These are phyloP conservation scores for Simmondsia chinensis DNA, from an alignment of 148 eudicot species.

Conservation along the genomic window DNA sequence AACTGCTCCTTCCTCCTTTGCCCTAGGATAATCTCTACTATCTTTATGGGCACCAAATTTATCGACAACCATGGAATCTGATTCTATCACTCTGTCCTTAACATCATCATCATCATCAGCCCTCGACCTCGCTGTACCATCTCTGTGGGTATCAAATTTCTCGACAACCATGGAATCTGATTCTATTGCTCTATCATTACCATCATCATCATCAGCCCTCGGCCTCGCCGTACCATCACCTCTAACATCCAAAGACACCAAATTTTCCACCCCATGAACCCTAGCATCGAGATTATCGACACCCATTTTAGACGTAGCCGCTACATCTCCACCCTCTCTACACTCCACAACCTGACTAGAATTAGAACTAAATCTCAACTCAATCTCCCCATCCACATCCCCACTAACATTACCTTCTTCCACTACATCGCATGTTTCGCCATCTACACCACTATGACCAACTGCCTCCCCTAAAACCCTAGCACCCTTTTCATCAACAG, in stretches of 20 bases:
- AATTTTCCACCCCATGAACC: constrained; percentile 2
- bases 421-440: constrained; percentile 4
- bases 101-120: background rate
- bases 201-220: constrained; percentile 2
- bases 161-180: too few relatives aligned
- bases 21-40: too few relatives aligned
- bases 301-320: background rate
- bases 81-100: too few relatives aligned
- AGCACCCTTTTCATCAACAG: constrained; percentile 8
- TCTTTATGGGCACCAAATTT: too few relatives aligned
- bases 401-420: background rate
- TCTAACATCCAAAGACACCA: background rate
- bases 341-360: constrained; percentile 8
- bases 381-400: constrained; percentile 3
- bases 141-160: too few relatives aligned
- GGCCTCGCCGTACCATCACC: background rate
- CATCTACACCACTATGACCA: constrained; percentile 1
- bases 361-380: constrained; percentile 5
- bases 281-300: background rate
- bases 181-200: too few relatives aligned
- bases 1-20: background rate
- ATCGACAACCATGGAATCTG: too few relatives aligned
- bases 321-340: background rate
- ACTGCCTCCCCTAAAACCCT: constrained; percentile 7
- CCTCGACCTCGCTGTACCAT: constrained; percentile 1